Conservation (phyloP, 1,284 basidiomycete genomes). For the Fomitopsis betulina region DNA sequence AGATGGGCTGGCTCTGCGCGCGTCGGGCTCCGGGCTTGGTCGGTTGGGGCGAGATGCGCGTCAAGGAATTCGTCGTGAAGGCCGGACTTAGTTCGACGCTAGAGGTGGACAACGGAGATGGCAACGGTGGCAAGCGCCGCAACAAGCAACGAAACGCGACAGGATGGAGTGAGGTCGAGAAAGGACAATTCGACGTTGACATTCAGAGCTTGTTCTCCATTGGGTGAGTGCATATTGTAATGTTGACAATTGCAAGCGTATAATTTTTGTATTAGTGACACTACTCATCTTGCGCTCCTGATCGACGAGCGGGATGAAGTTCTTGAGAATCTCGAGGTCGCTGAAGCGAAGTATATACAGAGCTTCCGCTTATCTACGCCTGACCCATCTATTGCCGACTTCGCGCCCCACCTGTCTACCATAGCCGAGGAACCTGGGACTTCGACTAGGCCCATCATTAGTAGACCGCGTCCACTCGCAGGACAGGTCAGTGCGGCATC, state of each 20-base stretch:
- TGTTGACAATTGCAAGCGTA: slow-evolving; percentile 3
- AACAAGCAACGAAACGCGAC: slow-evolving; percentile 27
- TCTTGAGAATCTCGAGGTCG: slow-evolving; percentile 71
- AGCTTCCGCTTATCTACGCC: slow-evolving; percentile 72
- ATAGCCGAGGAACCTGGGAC: slow-evolving; percentile 30
- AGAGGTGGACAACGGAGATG: slow-evolving; percentile 24
- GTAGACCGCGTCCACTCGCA: slow-evolving; percentile 57
- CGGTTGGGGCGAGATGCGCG: slow-evolving; percentile 66
- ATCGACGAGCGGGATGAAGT: slow-evolving; percentile 71
- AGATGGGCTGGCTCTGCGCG: slow-evolving; percentile 71
- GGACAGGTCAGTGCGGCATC: not conserved
- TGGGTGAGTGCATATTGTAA: slow-evolving; percentile 39
- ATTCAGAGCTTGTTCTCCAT: slow-evolving; percentile 72
- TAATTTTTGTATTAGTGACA: slow-evolving; percentile 47
- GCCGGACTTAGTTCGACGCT: slow-evolving; percentile 57
- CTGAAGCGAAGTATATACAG: slow-evolving; percentile 72
- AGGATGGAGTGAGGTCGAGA: slow-evolving; percentile 36
- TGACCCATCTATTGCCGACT: slow-evolving; percentile 43
- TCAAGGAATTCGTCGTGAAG: slow-evolving; percentile 66
- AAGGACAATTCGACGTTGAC: slow-evolving; percentile 51
- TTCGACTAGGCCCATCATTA: slow-evolving; percentile 48
- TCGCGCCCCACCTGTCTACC: slow-evolving; percentile 27
- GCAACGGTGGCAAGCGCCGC: slow-evolving; percentile 15
- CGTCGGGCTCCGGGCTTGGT: slow-evolving; percentile 53
- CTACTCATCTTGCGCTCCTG: slow-evolving; percentile 54